These are phyloP conservation scores for Phlebopus sp. DNA, from an alignment of 1,284 basidiomycete genomes.

Conservation along the genomic window DNA sequence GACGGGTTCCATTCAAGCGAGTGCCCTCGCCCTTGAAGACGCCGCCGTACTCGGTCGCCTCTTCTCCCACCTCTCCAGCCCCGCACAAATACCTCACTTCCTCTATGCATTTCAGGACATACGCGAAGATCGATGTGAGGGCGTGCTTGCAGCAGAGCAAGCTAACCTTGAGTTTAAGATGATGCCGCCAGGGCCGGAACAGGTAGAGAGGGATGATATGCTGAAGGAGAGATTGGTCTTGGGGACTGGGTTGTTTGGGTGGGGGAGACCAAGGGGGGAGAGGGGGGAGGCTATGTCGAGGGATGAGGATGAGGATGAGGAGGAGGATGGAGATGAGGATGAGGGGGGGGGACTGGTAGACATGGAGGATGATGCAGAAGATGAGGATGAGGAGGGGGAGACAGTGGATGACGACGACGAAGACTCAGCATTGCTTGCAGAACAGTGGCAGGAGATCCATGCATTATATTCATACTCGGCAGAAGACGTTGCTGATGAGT, in stretches of 20 bases:
- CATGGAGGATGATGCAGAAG: no score
- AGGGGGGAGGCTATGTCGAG: no score
- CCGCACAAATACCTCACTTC: conserved; percentile 51
- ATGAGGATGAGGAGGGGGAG: neutral
- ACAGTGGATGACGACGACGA: no score
- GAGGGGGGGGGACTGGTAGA: no score
- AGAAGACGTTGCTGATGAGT: conserved; percentile 43
- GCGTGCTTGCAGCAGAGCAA: conserved; percentile 36
- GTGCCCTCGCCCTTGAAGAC: conserved; percentile 54
- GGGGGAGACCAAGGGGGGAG: no score
- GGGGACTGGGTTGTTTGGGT: conserved; percentile 18
- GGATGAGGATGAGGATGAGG: conserved; percentile 1
- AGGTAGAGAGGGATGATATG: conserved; percentile 42
- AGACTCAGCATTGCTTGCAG: conserved; percentile 7
- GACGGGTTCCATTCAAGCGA: conserved; percentile 51
- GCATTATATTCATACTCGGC: conserved; percentile 43
- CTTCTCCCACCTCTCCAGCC: conserved; percentile 49
- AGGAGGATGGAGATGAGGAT: conserved; percentile 17
- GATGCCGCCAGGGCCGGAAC: conserved; percentile 38
- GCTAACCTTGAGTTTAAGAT: conserved; percentile 39
- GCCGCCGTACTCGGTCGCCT: conserved; percentile 54
- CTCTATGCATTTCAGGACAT: conserved; percentile 53
- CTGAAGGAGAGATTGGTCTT: conserved; percentile 37
- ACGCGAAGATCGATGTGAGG: conserved; percentile 40
- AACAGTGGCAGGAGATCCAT: conserved; percentile 42